Percentiles rank a stretch among this genome's conserved stretches.
phyloP scores from a whole-genome alignment of 106 monocot genomes.

The Acorus calamus region DNA sequence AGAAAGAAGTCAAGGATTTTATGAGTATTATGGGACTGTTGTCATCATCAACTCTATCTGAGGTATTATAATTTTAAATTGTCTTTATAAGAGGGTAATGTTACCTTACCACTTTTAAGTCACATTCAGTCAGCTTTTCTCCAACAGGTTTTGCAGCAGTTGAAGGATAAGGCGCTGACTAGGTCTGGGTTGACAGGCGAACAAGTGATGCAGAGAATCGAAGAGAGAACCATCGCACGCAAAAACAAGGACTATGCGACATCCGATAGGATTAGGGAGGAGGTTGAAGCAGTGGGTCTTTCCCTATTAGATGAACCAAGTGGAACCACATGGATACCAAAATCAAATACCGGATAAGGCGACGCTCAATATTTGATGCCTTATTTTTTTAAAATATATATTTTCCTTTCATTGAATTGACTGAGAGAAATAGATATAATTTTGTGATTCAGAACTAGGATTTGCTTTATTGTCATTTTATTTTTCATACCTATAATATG shows the following conservation, averaged over 20 bases:
- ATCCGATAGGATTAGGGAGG: slow-evolving; percentile 67
- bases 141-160: slow-evolving; percentile 51
- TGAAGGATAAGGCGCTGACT: slow-evolving; percentile 67
- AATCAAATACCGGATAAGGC: too few relatives aligned
- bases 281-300: slow-evolving; percentile 52
- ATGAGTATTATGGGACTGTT: slow-evolving; percentile 54
- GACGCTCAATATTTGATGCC: too few relatives aligned
- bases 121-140: neutral
- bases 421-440: too few relatives aligned
- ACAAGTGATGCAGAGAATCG: slow-evolving; percentile 46
- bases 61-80: slow-evolving; percentile 24
- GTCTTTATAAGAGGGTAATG: neutral
- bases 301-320: slow-evolving; percentile 74
- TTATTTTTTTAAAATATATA: too few relatives aligned
- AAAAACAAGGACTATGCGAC: slow-evolving; percentile 70
- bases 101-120: neutral
- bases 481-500: too few relatives aligned
- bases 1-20: slow-evolving; percentile 61
- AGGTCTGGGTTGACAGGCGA: slow-evolving; percentile 71
- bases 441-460: too few relatives aligned
- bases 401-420: too few relatives aligned
- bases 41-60: slow-evolving; percentile 31
- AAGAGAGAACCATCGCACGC: slow-evolving; percentile 56
- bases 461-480: too few relatives aligned
- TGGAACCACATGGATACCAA: slow-evolving; percentile 71